Percentiles rank a stretch among this genome's conserved stretches.
These are phyloP conservation scores for Dalbergia cochinchinensis DNA, from an alignment of 306 rosid species.

Conservation along the genomic window DNA sequence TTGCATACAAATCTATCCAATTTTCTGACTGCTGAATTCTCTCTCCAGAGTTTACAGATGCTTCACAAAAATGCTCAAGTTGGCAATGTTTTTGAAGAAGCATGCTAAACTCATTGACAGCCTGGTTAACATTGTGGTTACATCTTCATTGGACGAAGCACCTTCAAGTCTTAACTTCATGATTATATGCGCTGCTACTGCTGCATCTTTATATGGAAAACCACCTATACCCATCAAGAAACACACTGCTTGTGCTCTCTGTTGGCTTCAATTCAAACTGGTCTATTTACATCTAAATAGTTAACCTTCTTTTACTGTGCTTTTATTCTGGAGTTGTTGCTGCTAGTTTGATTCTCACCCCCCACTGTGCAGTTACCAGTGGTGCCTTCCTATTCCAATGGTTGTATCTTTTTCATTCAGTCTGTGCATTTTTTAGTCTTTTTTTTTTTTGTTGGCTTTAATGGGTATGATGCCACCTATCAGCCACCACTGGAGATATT, in stretches of 20 bases:
- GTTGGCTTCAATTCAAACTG: background rate
- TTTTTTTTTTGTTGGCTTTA: background rate
- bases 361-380: background rate
- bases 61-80: slow-evolving; percentile 68
- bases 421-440: background rate
- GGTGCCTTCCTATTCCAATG: background rate
- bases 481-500: background rate
- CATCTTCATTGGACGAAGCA: slow-evolving; percentile 43
- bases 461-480: background rate
- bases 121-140: slow-evolving; percentile 47
- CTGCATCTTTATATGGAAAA: background rate
- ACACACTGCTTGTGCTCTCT: background rate
- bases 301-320: background rate
- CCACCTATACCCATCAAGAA: background rate
- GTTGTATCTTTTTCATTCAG: background rate
- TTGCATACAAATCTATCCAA: slow-evolving; percentile 56
- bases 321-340: background rate
- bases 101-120: slow-evolving; percentile 65
- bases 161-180: slow-evolving; percentile 42
- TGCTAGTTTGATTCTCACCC: background rate
- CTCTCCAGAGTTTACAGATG: slow-evolving; percentile 63
- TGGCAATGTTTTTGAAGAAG: slow-evolving; percentile 68
- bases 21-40: slow-evolving; percentile 67
- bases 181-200: slow-evolving; percentile 37
- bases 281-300: background rate